Conservation (phyloP, 2,329 filamentous ascomycete species). For the Akanthomyces lecanii region DNA sequence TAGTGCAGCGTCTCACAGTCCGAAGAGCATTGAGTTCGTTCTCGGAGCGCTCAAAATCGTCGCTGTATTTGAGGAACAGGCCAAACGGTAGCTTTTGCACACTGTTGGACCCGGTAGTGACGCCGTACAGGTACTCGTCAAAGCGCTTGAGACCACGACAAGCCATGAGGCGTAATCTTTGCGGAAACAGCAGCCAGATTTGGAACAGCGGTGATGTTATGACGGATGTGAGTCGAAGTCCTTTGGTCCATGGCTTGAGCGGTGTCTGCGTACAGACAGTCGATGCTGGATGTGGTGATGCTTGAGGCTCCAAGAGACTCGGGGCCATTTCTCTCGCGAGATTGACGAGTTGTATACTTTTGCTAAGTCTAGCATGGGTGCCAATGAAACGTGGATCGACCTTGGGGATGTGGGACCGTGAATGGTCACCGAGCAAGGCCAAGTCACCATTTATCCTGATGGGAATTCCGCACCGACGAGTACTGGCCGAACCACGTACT, state of each 20-base stretch:
- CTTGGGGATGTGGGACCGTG: slow-evolving; percentile 23
- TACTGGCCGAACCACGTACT: slow-evolving; percentile 14
- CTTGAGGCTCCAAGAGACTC: neutral
- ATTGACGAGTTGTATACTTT: slow-evolving; percentile 18
- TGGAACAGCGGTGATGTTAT: slow-evolving; percentile 20
- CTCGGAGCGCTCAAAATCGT: neutral
- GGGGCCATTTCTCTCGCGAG: slow-evolving; percentile 20
- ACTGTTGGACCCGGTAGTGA: neutral
- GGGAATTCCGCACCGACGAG: slow-evolving; percentile 6
- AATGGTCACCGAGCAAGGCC: slow-evolving; percentile 30
- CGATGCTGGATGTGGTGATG: neutral
- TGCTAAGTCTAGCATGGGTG: slow-evolving; percentile 22
- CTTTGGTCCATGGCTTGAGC: neutral
- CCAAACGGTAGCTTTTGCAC: neutral
- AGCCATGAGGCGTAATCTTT: neutral
- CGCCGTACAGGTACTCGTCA: neutral
- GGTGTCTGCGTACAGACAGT: neutral
- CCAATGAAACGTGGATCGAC: slow-evolving; percentile 29
- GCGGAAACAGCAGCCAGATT: slow-evolving; percentile 16
- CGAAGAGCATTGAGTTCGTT: neutral
- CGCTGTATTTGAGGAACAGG: neutral
- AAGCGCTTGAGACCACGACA: neutral
- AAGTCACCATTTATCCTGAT: slow-evolving; percentile 24
- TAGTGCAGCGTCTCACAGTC: neutral
- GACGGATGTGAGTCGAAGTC: neutral